Conservation (phyloP, 805 yeast species). For the Spathaspora passalidarum region DNA sequence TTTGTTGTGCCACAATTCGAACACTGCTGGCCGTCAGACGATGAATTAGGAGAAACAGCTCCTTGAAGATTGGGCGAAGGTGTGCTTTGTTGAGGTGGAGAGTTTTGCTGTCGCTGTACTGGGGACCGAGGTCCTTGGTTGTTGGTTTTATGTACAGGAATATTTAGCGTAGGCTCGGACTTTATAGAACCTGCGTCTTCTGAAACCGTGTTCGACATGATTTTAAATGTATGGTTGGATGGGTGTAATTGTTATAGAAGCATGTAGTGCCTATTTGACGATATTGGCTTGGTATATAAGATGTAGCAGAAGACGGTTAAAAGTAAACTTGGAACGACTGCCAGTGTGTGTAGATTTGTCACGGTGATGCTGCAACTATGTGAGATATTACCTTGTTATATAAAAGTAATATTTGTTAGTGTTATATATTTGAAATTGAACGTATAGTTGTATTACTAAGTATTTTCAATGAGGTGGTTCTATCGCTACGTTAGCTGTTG, state of each 20-base stretch:
- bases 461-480: no score
- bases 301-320: neutral
- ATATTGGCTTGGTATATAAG: neutral
- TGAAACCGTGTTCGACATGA: neutral
- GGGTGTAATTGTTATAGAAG: neutral
- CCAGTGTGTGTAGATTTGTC: no score
- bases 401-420: no score
- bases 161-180: neutral
- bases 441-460: no score
- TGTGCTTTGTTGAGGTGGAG: neutral
- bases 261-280: neutral
- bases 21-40: conserved; percentile 43
- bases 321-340: neutral
- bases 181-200: neutral
- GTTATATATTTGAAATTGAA: no score
- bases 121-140: neutral
- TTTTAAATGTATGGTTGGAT: no score
- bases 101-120: neutral
- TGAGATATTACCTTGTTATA: no score
- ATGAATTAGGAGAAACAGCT: neutral
- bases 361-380: no score
- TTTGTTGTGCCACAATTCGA: conserved; percentile 55
- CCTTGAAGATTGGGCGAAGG: neutral
- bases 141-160: neutral
- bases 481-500: no score